Conservation (phyloP, 2,329 filamentous ascomycete genomes). For the Trematosphaeria pertusa region DNA sequence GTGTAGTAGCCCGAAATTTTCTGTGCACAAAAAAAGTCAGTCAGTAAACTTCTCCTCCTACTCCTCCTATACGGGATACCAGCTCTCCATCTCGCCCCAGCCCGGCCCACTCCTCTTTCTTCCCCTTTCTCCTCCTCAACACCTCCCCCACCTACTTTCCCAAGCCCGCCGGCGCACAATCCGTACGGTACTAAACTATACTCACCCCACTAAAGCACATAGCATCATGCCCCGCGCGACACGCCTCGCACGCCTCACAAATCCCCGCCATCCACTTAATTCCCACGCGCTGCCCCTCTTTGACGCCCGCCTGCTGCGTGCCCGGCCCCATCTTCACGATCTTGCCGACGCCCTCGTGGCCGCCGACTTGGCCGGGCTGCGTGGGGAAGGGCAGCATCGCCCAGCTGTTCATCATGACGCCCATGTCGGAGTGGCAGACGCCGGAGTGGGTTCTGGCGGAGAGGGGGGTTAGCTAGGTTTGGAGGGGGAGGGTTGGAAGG, state of each 20-base stretch:
- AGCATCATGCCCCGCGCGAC: conserved; percentile 54
- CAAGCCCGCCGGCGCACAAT: too few species aligned
- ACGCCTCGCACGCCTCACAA: conserved; percentile 54
- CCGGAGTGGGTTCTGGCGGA: conserved; percentile 62
- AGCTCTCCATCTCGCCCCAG: too few species aligned
- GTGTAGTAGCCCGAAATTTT: conserved; percentile 70
- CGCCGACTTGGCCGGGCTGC: conserved; percentile 68
- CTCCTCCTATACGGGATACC: too few species aligned
- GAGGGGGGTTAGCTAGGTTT: not conserved
- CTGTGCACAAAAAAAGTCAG: conserved; percentile 20
- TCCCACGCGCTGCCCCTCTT: conserved; percentile 72
- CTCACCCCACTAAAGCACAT: conserved; percentile 41
- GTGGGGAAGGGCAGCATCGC: conserved; percentile 65
- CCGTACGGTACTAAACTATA: too few species aligned
- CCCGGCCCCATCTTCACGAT: conserved; percentile 71
- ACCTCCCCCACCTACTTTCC: too few species aligned
- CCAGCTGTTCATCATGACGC: conserved; percentile 58
- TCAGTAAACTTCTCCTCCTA: conserved; percentile 2
- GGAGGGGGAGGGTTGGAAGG: not conserved
- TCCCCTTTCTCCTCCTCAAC: not conserved
- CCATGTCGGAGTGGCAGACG: conserved; percentile 70
- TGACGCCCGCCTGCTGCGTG: conserved; percentile 62
- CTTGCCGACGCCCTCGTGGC: conserved; percentile 72
- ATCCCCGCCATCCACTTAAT: conserved; percentile 71
- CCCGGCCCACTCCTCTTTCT: too few species aligned